Conservation (phyloP, 2,329 filamentous ascomycete species). For the Chaetomium sp. region DNA sequence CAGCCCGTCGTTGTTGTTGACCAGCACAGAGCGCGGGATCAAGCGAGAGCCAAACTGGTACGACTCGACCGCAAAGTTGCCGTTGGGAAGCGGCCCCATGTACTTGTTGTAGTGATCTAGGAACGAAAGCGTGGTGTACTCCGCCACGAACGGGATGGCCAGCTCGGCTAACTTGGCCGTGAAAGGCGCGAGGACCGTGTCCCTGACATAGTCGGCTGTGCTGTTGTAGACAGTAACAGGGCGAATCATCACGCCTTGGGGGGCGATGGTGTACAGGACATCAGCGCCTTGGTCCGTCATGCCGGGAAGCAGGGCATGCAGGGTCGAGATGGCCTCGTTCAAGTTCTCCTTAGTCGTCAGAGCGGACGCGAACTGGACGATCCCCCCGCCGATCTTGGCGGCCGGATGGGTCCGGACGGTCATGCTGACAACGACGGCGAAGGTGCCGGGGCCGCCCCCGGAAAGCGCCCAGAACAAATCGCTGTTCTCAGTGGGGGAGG, state of each 20-base stretch:
- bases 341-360: slow-evolving; percentile 31
- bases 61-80: slow-evolving; percentile 10
- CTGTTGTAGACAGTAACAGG: slow-evolving; percentile 43
- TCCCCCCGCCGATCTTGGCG: slow-evolving; percentile 9
- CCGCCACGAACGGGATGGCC: slow-evolving; percentile 23
- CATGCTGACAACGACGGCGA: slow-evolving; percentile 16
- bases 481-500: slow-evolving; percentile 28
- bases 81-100: slow-evolving; percentile 35
- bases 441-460: slow-evolving; percentile 17
- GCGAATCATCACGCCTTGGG: slow-evolving; percentile 36
- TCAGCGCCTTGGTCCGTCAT: slow-evolving; percentile 43
- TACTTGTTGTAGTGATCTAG: slow-evolving; percentile 40
- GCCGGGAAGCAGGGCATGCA: slow-evolving; percentile 40
- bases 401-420: slow-evolving; percentile 15
- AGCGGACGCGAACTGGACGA: slow-evolving; percentile 33
- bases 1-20: slow-evolving; percentile 18
- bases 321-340: slow-evolving; percentile 39
- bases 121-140: slow-evolving; percentile 21
- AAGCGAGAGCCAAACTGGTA: slow-evolving; percentile 36
- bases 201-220: slow-evolving; percentile 32
- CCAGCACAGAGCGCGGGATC: slow-evolving; percentile 31
- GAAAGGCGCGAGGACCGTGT: slow-evolving; percentile 38
- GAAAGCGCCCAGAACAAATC: slow-evolving; percentile 39
- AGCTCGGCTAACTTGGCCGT: slow-evolving; percentile 34
- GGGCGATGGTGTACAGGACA: slow-evolving; percentile 32